Percentiles rank a stretch among this genome's conserved stretches.
phyloP scores from a whole-genome alignment of 1,139 yeast genomes.

The Suhomyces maxii region DNA sequence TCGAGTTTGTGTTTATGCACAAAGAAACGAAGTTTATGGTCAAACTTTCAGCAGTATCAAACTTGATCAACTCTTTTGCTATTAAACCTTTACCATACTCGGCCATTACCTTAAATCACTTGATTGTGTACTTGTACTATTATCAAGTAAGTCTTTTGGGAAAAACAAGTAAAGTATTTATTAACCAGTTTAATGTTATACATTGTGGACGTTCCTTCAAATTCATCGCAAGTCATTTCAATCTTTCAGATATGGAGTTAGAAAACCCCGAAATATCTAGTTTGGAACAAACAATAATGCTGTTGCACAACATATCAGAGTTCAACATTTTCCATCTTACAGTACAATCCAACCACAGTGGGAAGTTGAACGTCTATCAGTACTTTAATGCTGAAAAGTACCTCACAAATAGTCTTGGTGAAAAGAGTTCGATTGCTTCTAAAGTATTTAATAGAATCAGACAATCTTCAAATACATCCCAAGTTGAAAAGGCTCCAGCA shows the following conservation, averaged over 20 bases:
- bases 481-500: neutral
- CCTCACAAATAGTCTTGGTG: slow-evolving; percentile 7
- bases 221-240: slow-evolving; percentile 5
- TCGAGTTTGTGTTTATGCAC: slow-evolving; percentile 13
- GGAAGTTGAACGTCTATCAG: slow-evolving; percentile 11
- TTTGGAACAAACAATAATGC: slow-evolving; percentile 7
- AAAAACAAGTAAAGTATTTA: slow-evolving; percentile 6
- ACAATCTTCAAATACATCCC: slow-evolving; percentile 1
- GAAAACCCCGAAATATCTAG: neutral
- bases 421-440: slow-evolving; percentile 4
- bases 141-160: slow-evolving; percentile 12
- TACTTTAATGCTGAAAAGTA: slow-evolving; percentile 17
- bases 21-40: slow-evolving; percentile 12
- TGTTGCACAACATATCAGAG: slow-evolving; percentile 8
- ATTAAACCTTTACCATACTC: slow-evolving; percentile 5
- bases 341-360: neutral
- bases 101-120: slow-evolving; percentile 15
- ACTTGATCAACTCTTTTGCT: slow-evolving; percentile 15
- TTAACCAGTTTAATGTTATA: slow-evolving; percentile 16
- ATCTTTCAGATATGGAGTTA: neutral
- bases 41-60: slow-evolving; percentile 14
- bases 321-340: slow-evolving; percentile 13
- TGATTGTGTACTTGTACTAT: slow-evolving; percentile 17
- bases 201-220: slow-evolving; percentile 14
- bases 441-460: slow-evolving; percentile 2